Evolutionary conservation across 805 yeast genomes (phyloP), one percentile per base, ranked within the genome.

Genomic region (Naumovozyma castellii): DNA sequence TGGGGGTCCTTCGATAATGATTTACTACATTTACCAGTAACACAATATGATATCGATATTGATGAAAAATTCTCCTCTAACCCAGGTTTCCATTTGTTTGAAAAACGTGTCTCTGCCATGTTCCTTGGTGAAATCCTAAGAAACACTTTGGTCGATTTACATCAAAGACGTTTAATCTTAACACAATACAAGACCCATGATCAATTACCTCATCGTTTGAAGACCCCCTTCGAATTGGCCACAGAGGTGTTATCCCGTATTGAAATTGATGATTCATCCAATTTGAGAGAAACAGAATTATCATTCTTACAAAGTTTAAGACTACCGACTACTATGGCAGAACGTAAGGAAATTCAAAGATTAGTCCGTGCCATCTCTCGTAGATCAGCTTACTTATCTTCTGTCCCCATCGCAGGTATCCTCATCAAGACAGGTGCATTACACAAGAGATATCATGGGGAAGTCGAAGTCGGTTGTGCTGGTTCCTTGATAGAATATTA

Each of bases 1-100:
- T 92, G 97, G 96, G 97, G 97, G 46, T 86, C 96, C 33, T 90
- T 88, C 54, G 97, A 90, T 64, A 90, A 90, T 57, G 79, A 76
- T 17, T 69, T 87, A 45, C 69, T 75, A 48, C 68, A 78, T 32
- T 68, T 90, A 46, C 97, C 97, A 44, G 72, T 68, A 36, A 84
- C 95, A 3, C 73, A 76, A 44, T 88, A 78, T 59, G 98, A 90
- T 65, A 61, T 66, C 36, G 68, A 64, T 19, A 76, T 90, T 48
- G 94, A 90, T 59, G 59, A 65, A 22, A 71, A 69, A 46, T 62
- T 62, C 32, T 83, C 96, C 18, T 72, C 92, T 9, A 90, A 90
- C 61, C 79, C 76, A 31, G 94, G 94, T 5, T 84, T 68, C 67
- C 97, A 92, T 61, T 73, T 88, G 69, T 92, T 87, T 65, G 97